Percentiles rank a stretch among this genome's conserved stretches.
Conservation (phyloP, 306 rosid species). For the Rosa chinensis region DNA sequence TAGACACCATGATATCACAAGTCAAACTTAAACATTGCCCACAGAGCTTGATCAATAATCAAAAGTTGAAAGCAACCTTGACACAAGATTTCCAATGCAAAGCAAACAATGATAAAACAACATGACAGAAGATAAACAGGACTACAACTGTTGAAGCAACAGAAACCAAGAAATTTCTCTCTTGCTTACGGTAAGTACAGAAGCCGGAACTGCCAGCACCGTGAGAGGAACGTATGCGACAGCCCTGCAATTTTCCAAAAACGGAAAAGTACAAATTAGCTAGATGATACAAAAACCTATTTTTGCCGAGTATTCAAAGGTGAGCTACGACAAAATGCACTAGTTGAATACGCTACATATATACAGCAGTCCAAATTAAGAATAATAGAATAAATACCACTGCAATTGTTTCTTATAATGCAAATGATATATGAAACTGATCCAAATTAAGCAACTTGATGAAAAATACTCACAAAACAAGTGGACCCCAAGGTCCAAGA, state of each 20-base stretch:
- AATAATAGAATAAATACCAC: neutral
- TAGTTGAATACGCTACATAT: neutral
- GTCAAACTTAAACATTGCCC: neutral
- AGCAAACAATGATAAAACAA: neutral
- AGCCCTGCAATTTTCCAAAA: constrained; percentile 39
- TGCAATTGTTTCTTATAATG: neutral
- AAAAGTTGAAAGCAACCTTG: neutral
- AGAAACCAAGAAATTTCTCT: neutral
- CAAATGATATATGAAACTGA: neutral
- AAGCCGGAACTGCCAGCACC: constrained; percentile 57
- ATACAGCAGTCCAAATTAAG: neutral
- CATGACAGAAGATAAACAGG: neutral
- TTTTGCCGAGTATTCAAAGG: neutral
- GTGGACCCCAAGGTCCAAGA: constrained; percentile 88
- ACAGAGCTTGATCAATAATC: constrained; percentile 13
- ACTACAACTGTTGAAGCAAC: neutral
- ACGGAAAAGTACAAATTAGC: neutral
- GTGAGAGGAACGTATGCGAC: constrained; percentile 60
- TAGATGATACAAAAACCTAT: neutral
- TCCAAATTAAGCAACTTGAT: neutral
- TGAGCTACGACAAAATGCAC: too few species aligned
- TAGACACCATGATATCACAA: neutral
- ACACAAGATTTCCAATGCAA: neutral
- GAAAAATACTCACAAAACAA: constrained; percentile 57
- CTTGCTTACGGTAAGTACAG: constrained; percentile 47